Evolutionary conservation across 2,329 filamentous ascomycete genomes (phyloP).

Genomic region (Trichoderma sp.): DNA sequence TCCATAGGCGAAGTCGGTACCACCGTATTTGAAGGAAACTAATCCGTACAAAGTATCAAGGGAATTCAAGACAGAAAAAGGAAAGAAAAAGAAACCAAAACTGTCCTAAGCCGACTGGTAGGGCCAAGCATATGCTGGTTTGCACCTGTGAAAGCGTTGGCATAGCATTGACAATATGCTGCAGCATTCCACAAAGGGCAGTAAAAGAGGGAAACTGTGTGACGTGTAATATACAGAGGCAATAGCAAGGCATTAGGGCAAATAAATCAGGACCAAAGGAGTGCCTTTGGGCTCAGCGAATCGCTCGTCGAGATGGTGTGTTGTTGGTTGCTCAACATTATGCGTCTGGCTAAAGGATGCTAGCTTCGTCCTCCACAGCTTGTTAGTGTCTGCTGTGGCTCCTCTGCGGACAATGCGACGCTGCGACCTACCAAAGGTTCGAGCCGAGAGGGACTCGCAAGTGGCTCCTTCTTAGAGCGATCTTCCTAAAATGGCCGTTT

Average conservation of each 20-base stretch:
- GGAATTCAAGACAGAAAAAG: neutral
- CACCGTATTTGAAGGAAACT: neutral
- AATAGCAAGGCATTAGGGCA: neutral
- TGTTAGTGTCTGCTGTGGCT: slow-evolving; percentile 1
- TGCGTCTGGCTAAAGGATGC: slow-evolving; percentile 18
- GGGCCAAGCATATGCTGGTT: neutral
- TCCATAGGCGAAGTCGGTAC: neutral
- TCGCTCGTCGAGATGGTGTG: slow-evolving; percentile 23
- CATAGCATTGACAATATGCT: neutral
- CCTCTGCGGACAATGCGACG: slow-evolving; percentile 10
- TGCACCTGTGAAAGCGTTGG: neutral
- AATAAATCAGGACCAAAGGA: neutral
- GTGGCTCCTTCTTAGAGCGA: neutral
- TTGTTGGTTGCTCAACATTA: slow-evolving; percentile 26
- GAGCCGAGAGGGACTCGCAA: neutral
- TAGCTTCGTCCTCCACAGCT: slow-evolving; percentile 10
- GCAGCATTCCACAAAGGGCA: neutral
- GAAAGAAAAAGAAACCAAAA: too few species aligned
- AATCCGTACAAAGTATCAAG: neutral
- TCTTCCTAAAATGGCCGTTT: slow-evolving; percentile 12
- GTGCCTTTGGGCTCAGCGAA: slow-evolving; percentile 9
- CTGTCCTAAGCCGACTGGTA: neutral
- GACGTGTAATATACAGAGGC: neutral
- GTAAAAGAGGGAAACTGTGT: neutral
- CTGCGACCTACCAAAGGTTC: slow-evolving; percentile 16